A percentile compares a stretch with the other conserved stretches of the same genome.
These are phyloP conservation scores for Microsporum audouinii DNA, from an alignment of 2,329 filamentous ascomycete genomes.

Conservation along the genomic window DNA sequence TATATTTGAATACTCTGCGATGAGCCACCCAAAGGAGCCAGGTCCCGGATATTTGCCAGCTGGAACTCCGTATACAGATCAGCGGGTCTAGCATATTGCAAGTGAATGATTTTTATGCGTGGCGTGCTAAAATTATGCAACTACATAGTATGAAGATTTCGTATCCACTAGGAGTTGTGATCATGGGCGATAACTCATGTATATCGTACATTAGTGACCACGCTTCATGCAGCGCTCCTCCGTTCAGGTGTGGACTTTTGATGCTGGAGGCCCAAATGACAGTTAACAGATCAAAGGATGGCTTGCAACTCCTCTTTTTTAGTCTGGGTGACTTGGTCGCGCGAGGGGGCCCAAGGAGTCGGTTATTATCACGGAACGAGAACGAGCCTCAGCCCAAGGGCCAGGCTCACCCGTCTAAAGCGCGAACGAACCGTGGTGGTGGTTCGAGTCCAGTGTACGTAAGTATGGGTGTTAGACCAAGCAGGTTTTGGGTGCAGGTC, in stretches of 20 bases:
- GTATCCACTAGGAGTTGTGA: neutral
- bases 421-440: neutral
- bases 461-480: neutral
- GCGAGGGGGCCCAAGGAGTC: neutral
- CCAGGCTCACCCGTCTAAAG: neutral
- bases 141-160: neutral
- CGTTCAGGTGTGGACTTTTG: neutral
- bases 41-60: neutral
- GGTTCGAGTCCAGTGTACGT: neutral
- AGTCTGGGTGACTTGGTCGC: neutral
- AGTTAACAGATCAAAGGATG: neutral
- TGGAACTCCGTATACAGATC: neutral
- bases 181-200: neutral
- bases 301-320: neutral
- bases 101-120: neutral
- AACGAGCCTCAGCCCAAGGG: neutral
- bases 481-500: neutral
- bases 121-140: neutral
- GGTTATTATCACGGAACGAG: neutral
- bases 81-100: neutral
- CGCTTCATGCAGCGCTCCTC: neutral
- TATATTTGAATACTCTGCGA: too few relatives aligned
- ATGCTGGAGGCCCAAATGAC: neutral
- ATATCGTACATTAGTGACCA: slow-evolving; percentile 1
- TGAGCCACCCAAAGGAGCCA: too few relatives aligned